Evolutionary conservation across 352 stramenopile species (phyloP), one percentile per base, ranked within the genome.

Genomic region (Plasmopara viticola): DNA sequence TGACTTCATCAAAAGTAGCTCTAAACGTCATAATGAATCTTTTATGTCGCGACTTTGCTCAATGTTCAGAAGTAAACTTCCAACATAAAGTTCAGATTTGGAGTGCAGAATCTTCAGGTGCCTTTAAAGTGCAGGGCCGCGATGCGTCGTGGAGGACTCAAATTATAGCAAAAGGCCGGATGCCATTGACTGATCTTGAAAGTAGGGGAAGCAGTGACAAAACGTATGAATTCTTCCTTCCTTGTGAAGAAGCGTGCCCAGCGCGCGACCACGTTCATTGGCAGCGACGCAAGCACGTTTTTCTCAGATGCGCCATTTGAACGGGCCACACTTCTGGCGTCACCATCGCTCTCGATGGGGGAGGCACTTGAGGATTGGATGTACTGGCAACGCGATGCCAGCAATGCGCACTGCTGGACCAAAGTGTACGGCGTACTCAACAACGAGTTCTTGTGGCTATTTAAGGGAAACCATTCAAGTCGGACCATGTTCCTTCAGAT

Each of bases 391-490:
- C 80, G 80, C 18, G 80, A 91, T 48, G 72, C 70, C 20, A 65
- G 47, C 52, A 80, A 89, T 44, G 57, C 60, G 20, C 63, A 74
- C 53, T 87, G 80, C 72, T 91, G 80, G 80, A 91, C 78, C 48
- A 89, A 87, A 50, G 78, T 91, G 18, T 91, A 84, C 59, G 78
- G 62, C 38, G 78, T 88, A 51, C 64, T 89, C 10, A 72, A 91
- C 62, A 78, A 85, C 54, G 80, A 91, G 56, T 89, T 91, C 54
- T 55, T 91, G 46, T 86, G 79, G 70, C 71, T 91, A 28, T 89
- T 88, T 53, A 84, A 86, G 54, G 68, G 71, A 35, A 78, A 74
- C 20, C 83, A 86, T 55, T 63, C 61, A 30, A 60, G 63, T 40
- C 59, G 65, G 48, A 78, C 70, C 34, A 68, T 89, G 46, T 75